Evolutionary conservation across 805 yeast genomes (phyloP), one percentile per base, ranked within the genome.

Genomic region (Spathaspora passalidarum): DNA sequence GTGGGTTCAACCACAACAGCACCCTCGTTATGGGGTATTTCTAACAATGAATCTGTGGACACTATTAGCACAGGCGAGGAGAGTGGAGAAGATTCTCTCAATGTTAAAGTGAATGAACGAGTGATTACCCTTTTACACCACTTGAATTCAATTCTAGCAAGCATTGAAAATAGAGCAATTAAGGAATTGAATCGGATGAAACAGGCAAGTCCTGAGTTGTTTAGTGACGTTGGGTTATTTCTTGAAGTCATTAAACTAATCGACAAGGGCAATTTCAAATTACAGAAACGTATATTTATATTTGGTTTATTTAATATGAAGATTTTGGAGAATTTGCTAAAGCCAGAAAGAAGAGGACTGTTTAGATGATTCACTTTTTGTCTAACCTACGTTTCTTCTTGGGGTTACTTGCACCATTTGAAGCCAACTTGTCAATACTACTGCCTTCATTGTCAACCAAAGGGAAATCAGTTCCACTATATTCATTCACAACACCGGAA

Each of bases 251-350:
- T 69, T 72, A 63, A 72, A 65, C 45, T 73, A 69, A 55, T 74
- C 73, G 74, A 86, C 72, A 53, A 69, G 62, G 60, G 89, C 65
- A 71, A 76, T 74, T 86, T 80, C 62, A 78, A 83, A 51, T 80
- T 78, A 43, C 78, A 79, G 3, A 80, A 80, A 16, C 68, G 96
- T 32, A 73, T 80, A 51, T 84, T 82, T 56, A 67, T 89, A 13
- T 76, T 84, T 55, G 91, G 83, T 37, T 65, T 86, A 44, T 79
- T 87, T 52, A 51, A 63, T 19, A 69, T 75, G 10, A 68, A 68
- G 25, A 67, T 81, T 38, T 63, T 85, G 59, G 88, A 82, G 48
- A 62, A 63, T 10, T 52, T 82, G 42, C 69, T 80, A 29, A 73
- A 68, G 56, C 65, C 73, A 42, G 80, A 78, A 45, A 63, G 76